phyloP scores from a whole-genome alignment of 352 stramenopile species.

The Globisporangium uncinulatum region DNA sequence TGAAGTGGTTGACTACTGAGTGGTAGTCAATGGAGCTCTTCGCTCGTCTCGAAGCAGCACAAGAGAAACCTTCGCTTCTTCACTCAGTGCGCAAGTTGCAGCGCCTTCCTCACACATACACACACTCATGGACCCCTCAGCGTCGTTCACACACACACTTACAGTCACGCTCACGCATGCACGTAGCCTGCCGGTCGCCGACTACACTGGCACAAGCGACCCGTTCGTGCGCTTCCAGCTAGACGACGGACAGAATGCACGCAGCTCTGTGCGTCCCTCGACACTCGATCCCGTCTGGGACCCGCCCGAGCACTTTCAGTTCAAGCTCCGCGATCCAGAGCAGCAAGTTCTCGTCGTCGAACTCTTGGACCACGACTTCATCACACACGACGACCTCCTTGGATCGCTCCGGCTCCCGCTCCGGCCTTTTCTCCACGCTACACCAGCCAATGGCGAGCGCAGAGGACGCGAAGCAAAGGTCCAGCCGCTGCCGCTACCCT shows the following conservation, averaged over 20 bases:
- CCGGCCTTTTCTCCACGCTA: constrained; percentile 7
- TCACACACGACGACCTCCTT: constrained; percentile 22
- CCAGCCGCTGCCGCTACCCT: neutral
- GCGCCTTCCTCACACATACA: no score
- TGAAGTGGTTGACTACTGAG: no score
- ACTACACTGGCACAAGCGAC: constrained; percentile 27
- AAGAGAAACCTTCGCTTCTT: neutral
- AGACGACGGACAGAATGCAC: constrained; percentile 12
- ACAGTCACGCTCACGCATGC: constrained; percentile 26
- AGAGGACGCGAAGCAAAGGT: neutral
- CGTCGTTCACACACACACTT: constrained; percentile 9
- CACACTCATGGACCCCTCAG: neutral
- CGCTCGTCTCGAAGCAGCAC: no score
- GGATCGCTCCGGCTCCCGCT: constrained; percentile 20
- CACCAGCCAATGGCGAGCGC: neutral
- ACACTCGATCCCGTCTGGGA: constrained; percentile 27
- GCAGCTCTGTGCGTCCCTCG: constrained; percentile 17
- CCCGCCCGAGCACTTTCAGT: constrained; percentile 28
- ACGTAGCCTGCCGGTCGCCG: constrained; percentile 18
- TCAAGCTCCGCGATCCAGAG: constrained; percentile 20
- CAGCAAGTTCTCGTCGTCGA: constrained; percentile 13
- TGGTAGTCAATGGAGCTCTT: no score
- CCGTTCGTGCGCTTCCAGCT: constrained; percentile 28
- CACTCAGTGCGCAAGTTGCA: no score
- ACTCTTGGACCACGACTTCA: constrained; percentile 26